Base-by-base conservation (phyloP, 148 eudicot species). In the Nepenthes mirabilis region DNA sequence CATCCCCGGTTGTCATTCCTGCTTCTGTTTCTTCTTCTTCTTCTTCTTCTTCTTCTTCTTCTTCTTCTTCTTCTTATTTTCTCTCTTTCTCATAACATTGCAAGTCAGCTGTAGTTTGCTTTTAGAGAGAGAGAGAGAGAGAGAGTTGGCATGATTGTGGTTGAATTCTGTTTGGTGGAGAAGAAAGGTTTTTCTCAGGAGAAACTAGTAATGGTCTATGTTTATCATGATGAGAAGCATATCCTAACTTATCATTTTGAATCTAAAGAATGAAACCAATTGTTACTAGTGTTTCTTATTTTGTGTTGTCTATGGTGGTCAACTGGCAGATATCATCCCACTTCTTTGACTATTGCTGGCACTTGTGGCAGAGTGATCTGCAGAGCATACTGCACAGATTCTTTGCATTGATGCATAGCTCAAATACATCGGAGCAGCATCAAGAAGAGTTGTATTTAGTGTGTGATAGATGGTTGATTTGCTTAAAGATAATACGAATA, bases 261-360 rank as follows among this genome's bases (percentile, higher is more conserved):
- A 23, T 23, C 40, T 58, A 33, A 14, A 58, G 61, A 8, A 49
- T 11, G n/a, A 6, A 49, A 49, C 10, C 2, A 12, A 49, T 55
- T 55, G 9, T 61, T 37, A 35, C 62, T 49, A 11, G 64, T 40
- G 52, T 54, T 62, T 68, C 59, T 70, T 14, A 47, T 67, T n/a
- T 10, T 54, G 32, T 65, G 14, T 56, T 56, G 23, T 65, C 57
- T 37, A 47, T 65, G 54, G 55, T 70, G 65, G 47, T 69, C 68
- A 65, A 47, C 71, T 77, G 78, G 77, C 97, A 94, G 99, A 94
- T 94, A 82, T 80, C 95, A 40, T 77, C 97, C 66, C 95, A 89
- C 59, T 86, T 94, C 75, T 94, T 94, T 67, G 91, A 94, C 65
- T 94, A 86, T 72, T 71, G 95, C 80, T 94, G 99, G 99, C 87